Conservation (phyloP, 2,329 filamentous ascomycete species). For the Xylaria digitata region DNA sequence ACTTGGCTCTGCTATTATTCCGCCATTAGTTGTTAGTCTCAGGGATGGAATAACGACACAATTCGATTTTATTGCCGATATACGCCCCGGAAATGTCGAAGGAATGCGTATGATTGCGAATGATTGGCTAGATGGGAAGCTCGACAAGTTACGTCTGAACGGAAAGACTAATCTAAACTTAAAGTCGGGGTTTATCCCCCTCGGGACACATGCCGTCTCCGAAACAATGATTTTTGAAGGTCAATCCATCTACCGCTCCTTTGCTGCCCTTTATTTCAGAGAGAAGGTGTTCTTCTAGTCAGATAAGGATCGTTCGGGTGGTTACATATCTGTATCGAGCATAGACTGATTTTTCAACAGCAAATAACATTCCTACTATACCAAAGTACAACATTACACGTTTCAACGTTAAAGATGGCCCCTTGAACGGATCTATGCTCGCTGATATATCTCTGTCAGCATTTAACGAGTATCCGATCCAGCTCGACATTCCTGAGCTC, state of each 20-base stretch:
- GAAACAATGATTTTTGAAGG: conserved; percentile 85
- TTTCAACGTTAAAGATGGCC: conserved; percentile 79
- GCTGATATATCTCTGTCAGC: conserved; percentile 81
- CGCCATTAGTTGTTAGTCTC: conserved; percentile 79
- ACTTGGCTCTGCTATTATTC: conserved; percentile 80
- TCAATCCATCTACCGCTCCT: conserved; percentile 76
- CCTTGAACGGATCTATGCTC: conserved; percentile 73
- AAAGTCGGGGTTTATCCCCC: conserved; percentile 80
- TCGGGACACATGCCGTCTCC: conserved; percentile 80
- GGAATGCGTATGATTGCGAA: conserved; percentile 84
- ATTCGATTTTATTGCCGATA: conserved; percentile 81
- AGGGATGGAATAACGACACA: conserved; percentile 80
- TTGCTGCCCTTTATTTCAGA: conserved; percentile 70
- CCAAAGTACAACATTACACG: conserved; percentile 85
- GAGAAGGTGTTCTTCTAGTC: conserved; percentile 61
- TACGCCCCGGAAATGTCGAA: conserved; percentile 80
- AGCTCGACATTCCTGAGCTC: conserved; percentile 80
- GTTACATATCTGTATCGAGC: conserved; percentile 15
- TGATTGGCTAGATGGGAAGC: conserved; percentile 85
- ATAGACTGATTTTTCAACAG: conserved; percentile 60
- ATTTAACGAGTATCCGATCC: conserved; percentile 81
- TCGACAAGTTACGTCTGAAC: conserved; percentile 76
- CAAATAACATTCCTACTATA: conserved; percentile 77
- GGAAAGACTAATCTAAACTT: conserved; percentile 79
- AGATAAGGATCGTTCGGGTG: conserved; percentile 35